phyloP scores from a whole-genome alignment of 352 stramenopile genomes.

The Phytophthora hibernalis region DNA sequence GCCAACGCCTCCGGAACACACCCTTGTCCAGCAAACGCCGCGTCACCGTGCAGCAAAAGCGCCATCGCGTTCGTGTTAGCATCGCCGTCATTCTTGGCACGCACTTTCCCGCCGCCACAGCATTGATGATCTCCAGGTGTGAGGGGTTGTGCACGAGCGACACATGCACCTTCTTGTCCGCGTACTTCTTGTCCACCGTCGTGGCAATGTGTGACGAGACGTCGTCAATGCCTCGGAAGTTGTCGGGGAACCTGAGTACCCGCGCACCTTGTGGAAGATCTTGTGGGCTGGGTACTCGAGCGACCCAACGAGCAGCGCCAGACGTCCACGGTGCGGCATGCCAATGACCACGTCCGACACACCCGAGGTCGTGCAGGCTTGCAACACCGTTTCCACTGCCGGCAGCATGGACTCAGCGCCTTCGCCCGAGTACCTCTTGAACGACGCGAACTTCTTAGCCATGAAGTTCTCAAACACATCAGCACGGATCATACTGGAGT shows the following conservation, averaged over 20 bases:
- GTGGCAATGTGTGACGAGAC: constrained; percentile 89
- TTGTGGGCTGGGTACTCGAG: constrained; percentile 86
- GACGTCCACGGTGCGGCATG: constrained; percentile 86
- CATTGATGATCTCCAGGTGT: constrained; percentile 91
- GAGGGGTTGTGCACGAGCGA: constrained; percentile 89
- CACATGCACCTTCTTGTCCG: constrained; percentile 70
- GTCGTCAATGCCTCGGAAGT: constrained; percentile 76
- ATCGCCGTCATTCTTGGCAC: constrained; percentile 76
- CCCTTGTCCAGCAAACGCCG: constrained; percentile 86
- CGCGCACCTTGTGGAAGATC: constrained; percentile 86
- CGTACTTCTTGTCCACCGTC: constrained; percentile 73
- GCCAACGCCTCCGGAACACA: constrained; percentile 82
- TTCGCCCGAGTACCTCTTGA: constrained; percentile 90
- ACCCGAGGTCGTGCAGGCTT: constrained; percentile 51
- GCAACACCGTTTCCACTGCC: constrained; percentile 73
- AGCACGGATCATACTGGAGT: constrained; percentile 79
- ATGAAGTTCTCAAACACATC: constrained; percentile 90
- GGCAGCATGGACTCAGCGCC: constrained; percentile 85
- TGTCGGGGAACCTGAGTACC: constrained; percentile 69
- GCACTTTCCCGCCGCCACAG: constrained; percentile 82
- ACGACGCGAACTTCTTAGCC: constrained; percentile 85
- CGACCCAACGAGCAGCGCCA: constrained; percentile 78
- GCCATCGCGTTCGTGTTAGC: constrained; percentile 64
- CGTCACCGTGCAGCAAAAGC: constrained; percentile 89
- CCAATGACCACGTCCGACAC: constrained; percentile 85